Percentiles rank a stretch among this genome's conserved stretches.
Evolutionary conservation across 2,329 filamentous ascomycete genomes (phyloP).

Genomic region (Erysiphe pulchra): DNA sequence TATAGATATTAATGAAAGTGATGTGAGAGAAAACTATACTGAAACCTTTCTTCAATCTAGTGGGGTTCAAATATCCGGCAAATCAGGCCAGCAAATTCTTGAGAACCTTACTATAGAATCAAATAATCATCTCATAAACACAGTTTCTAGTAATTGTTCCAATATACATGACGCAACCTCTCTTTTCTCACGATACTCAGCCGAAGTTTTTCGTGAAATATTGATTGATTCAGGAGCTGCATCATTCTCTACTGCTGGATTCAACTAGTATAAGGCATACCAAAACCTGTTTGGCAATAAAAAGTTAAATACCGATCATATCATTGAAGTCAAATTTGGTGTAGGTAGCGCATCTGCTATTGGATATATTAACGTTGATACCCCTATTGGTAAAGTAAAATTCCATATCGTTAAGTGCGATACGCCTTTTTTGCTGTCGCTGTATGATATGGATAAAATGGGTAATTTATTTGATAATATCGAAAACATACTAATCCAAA

Average conservation of each 20-base stretch:
- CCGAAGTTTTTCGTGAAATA: not conserved
- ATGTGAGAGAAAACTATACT: not conserved
- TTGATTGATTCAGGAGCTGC: constrained; percentile 1
- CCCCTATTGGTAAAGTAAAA: not conserved
- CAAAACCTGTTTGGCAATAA: not conserved
- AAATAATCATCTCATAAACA: not conserved
- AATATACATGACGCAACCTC: not conserved
- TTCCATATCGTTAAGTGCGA: not conserved
- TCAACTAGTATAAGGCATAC: not conserved
- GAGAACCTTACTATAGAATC: not conserved
- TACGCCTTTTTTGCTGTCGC: not conserved
- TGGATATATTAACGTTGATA: not conserved
- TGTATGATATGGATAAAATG: not conserved
- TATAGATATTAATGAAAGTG: not conserved
- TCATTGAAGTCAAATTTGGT: not conserved
- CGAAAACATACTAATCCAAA: not conserved
- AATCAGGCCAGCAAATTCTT: not conserved
- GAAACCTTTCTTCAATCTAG: not conserved
- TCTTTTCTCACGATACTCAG: not conserved
- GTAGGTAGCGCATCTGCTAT: not conserved
- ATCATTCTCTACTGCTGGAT: not conserved
- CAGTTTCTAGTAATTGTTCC: not conserved
- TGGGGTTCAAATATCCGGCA: not conserved
- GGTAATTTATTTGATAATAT: not conserved
- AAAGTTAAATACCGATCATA: not conserved